phyloP scores from a whole-genome alignment of 163 green algal genomes.

The Picocystis sp. region DNA sequence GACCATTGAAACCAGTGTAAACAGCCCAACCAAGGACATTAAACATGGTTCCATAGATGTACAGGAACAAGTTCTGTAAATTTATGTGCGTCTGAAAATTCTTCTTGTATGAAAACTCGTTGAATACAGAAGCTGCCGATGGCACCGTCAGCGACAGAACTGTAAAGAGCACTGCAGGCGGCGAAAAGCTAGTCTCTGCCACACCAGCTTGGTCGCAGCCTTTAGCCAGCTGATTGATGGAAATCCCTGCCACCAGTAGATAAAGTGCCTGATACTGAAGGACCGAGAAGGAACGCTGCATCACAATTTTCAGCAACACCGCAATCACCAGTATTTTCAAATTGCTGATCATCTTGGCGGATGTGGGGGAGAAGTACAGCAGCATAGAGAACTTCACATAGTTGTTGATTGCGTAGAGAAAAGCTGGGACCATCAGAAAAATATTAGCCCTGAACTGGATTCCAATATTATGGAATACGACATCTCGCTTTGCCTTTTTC shows the following conservation, averaged over 20 bases:
- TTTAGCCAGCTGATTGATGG: constrained; percentile 81
- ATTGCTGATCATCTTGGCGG: constrained; percentile 94
- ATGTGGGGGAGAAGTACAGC: constrained; percentile 87
- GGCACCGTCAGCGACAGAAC: constrained; percentile 60
- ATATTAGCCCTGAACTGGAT: constrained; percentile 54
- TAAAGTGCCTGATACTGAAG: constrained; percentile 87
- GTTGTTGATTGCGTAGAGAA: constrained; percentile 89
- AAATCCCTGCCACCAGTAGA: constrained; percentile 81
- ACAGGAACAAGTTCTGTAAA: constrained; percentile 92
- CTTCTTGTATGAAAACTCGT: constrained; percentile 82
- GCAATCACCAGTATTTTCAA: constrained; percentile 92
- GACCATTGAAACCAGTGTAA: constrained; percentile 16
- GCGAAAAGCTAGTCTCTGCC: constrained; percentile 5
- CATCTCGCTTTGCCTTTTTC: constrained; percentile 11
- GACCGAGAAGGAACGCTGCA: constrained; percentile 62
- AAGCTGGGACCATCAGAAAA: constrained; percentile 59
- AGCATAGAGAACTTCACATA: constrained; percentile 83
- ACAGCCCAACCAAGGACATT: constrained; percentile 45
- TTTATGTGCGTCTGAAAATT: constrained; percentile 88
- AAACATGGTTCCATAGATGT: constrained; percentile 78
- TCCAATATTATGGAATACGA: constrained; percentile 1
- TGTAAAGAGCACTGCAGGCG: constrained; percentile 42
- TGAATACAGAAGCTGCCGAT: constrained; percentile 73
- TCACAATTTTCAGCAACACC: constrained; percentile 65
- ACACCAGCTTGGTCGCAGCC: constrained; percentile 18